These are phyloP conservation scores for Candida labiduridarum DNA, from an alignment of 1,139 yeast species.

Conservation along the genomic window DNA sequence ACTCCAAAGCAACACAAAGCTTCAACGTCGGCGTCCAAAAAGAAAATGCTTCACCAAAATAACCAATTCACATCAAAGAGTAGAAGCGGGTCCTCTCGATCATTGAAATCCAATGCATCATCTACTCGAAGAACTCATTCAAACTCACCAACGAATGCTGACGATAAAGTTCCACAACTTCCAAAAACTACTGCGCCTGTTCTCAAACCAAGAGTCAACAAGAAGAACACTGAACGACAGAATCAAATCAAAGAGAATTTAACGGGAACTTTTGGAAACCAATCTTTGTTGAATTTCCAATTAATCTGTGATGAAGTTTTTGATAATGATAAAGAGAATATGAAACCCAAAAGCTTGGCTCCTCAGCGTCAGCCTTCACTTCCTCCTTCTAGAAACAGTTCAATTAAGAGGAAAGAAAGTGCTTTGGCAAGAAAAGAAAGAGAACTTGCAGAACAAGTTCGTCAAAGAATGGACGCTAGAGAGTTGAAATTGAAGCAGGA, in stretches of 20 bases:
- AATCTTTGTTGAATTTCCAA: constrained; percentile 34
- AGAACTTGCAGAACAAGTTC: constrained; percentile 34
- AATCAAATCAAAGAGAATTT: constrained; percentile 14
- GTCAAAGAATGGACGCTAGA: constrained; percentile 30
- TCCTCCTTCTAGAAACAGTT: constrained; percentile 3
- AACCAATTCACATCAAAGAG: constrained; percentile 20
- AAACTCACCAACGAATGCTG: background rate
- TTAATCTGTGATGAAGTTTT: constrained; percentile 37
- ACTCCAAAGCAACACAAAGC: constrained; percentile 34
- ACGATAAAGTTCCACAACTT: background rate
- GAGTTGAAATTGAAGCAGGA: constrained; percentile 25
- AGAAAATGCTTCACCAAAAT: constrained; percentile 31
- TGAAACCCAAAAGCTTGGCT: constrained; percentile 4
- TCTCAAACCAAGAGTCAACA: background rate
- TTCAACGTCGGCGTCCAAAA: constrained; percentile 43
- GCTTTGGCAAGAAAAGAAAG: constrained; percentile 29
- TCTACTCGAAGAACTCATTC: constrained; percentile 2
- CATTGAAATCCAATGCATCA: constrained; percentile 10
- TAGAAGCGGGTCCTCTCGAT: constrained; percentile 7
- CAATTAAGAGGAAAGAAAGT: constrained; percentile 10
- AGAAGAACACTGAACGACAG: constrained; percentile 7
- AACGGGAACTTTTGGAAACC: constrained; percentile 21
- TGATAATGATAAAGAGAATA: constrained; percentile 13
- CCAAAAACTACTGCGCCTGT: background rate
- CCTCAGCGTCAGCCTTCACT: background rate